A percentile compares a stretch with the other conserved stretches of the same genome.
phyloP scores from a whole-genome alignment of 2,329 filamentous ascomycete genomes.

The Monilinia fructicola region DNA sequence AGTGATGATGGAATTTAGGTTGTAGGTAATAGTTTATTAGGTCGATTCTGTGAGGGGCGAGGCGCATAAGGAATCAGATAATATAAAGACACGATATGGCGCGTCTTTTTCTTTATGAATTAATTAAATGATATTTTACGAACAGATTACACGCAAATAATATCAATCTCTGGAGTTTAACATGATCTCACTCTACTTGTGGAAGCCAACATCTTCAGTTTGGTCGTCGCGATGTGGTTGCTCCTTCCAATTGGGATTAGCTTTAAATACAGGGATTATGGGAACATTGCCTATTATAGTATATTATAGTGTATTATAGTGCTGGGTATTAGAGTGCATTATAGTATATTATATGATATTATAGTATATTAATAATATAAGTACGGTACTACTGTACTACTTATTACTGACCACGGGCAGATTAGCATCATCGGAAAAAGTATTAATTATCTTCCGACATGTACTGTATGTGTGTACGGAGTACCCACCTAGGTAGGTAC shows the following conservation, averaged over 20 bases:
- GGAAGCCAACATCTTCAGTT: constrained; percentile 19
- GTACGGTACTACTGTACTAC: no score
- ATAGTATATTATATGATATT: no score
- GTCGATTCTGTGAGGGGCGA: constrained; percentile 21
- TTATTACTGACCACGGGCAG: no score
- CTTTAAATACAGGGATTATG: background rate
- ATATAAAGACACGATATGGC: constrained; percentile 20
- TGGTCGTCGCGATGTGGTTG: constrained; percentile 23
- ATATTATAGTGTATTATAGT: no score
- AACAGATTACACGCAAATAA: constrained; percentile 19
- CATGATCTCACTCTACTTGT: background rate
- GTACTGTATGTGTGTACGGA: no score
- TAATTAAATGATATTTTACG: background rate
- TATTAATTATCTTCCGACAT: background rate
- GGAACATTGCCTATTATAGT: background rate
- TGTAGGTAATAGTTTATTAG: no score
- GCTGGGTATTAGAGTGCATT: no score
- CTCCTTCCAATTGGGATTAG: constrained; percentile 20
- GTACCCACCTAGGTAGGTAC: no score
- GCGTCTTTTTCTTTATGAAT: constrained; percentile 14
- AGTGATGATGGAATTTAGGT: constrained; percentile 15
- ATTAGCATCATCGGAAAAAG: no score
- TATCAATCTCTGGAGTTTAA: background rate
- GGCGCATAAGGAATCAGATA: constrained; percentile 21
- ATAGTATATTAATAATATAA: no score